A percentile compares a stretch with the other conserved stretches of the same genome.
Conservation (phyloP, 176 grass and related monocot genomes). For the Bonia amplexicaulis region DNA sequence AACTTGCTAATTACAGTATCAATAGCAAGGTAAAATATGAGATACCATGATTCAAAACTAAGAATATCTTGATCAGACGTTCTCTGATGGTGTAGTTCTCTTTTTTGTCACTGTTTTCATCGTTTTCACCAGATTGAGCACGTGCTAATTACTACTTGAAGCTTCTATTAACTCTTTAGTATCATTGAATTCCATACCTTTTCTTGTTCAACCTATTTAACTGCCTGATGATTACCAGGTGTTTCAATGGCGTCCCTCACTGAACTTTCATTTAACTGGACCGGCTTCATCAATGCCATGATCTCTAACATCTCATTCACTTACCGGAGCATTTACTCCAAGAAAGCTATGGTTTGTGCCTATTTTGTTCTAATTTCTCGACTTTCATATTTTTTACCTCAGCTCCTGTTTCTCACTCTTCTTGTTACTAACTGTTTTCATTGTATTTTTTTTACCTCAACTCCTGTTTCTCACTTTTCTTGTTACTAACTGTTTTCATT, state of each 20-base stretch:
- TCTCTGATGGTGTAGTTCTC: neutral
- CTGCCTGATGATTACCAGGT: slow-evolving; percentile 56
- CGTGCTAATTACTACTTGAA: neutral
- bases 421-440: neutral
- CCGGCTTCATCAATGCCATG: slow-evolving; percentile 96
- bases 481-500: neutral
- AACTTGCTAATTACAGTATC: neutral
- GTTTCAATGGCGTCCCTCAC: slow-evolving; percentile 97
- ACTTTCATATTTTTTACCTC: neutral
- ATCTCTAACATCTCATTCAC: slow-evolving; percentile 99
- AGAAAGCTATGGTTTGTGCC: slow-evolving; percentile 94
- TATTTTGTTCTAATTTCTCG: neutral
- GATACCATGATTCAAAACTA: neutral
- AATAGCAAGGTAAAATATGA: neutral
- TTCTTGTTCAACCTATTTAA: slow-evolving; percentile 28
- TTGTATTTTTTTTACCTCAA: slow-evolving; percentile 16
- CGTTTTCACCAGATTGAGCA: neutral
- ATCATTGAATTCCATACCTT: neutral
- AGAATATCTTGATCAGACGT: neutral
- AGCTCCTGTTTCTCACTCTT: neutral
- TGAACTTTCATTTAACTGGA: slow-evolving; percentile 96
- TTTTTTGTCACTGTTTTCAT: neutral
- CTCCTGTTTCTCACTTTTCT: neutral
- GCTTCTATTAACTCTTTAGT: neutral
- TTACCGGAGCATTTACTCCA: slow-evolving; percentile 97